A percentile compares a stretch with the other conserved stretches of the same genome.
Evolutionary conservation across 2,329 filamentous ascomycete species (phyloP).

Genomic region (Arthrobotrys sinensis): DNA sequence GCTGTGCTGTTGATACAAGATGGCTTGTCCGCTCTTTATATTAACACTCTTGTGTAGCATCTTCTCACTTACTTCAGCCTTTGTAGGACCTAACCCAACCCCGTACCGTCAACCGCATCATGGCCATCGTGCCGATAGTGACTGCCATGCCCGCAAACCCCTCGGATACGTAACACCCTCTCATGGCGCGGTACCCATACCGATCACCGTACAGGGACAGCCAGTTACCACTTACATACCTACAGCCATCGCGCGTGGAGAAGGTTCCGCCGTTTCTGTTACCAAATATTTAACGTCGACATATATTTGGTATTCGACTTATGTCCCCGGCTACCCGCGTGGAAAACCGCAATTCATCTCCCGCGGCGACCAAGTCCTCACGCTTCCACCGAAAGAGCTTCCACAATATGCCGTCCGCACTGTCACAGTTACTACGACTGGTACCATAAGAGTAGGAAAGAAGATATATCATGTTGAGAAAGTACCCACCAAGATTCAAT

Average conservation of each 20-base stretch:
- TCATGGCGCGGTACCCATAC: constrained; percentile 29
- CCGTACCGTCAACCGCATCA: neutral
- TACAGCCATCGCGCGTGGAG: neutral
- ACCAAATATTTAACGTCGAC: constrained; percentile 40
- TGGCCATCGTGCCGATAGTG: neutral
- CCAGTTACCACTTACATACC: constrained; percentile 48
- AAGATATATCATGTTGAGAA: constrained; percentile 24
- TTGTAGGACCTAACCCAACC: neutral
- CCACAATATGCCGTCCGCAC: constrained; percentile 37
- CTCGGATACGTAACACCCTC: constrained; percentile 43
- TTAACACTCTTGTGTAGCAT: constrained; percentile 27
- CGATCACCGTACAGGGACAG: constrained; percentile 48
- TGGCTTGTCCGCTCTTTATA: constrained; percentile 45
- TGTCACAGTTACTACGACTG: constrained; percentile 25
- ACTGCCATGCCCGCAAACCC: constrained; percentile 10
- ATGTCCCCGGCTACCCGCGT: constrained; percentile 20
- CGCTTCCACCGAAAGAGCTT: constrained; percentile 18
- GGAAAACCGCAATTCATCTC: constrained; percentile 41
- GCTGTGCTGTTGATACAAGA: constrained; percentile 48
- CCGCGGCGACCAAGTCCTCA: constrained; percentile 39
- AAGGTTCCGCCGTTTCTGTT: neutral
- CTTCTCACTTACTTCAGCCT: constrained; percentile 20
- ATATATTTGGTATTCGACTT: constrained; percentile 58
- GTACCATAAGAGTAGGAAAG: neutral
- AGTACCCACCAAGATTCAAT: constrained; percentile 32